Conservation (phyloP, 495 filamentous ascomycete species). For the Mytilinidion resinicola region DNA sequence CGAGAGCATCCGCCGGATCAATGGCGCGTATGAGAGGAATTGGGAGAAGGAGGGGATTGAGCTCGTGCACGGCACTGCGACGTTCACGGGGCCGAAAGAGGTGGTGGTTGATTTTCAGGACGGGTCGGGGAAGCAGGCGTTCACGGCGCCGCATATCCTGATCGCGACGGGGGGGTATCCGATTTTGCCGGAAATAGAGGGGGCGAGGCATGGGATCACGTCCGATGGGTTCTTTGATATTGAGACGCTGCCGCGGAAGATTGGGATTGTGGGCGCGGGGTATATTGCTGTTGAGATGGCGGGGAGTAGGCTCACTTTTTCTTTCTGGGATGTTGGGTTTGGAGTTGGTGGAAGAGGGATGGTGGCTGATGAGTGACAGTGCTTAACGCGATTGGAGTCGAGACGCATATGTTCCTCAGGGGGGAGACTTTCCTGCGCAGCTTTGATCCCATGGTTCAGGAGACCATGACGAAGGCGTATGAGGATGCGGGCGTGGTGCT, state of each 20-base stretch:
- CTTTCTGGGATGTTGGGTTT: no score
- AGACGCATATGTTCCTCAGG: constrained; percentile 27
- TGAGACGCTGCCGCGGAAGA: constrained; percentile 17
- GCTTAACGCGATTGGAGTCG: constrained; percentile 24
- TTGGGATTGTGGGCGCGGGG: constrained; percentile 19
- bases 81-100: constrained; percentile 45
- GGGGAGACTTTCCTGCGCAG: constrained; percentile 20
- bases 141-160: constrained; percentile 50
- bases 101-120: constrained; percentile 47
- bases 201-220: constrained; percentile 52
- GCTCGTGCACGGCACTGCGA: constrained; percentile 51
- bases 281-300: constrained; percentile 29
- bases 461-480: constrained; percentile 23
- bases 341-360: no score
- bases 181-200: constrained; percentile 42
- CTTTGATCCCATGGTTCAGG: constrained; percentile 28
- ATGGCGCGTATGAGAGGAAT: constrained; percentile 53
- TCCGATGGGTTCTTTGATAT: constrained; percentile 42
- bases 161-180: constrained; percentile 54
- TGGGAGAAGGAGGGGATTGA: constrained; percentile 53
- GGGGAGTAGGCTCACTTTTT: background rate
- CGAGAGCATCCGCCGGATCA: constrained; percentile 45
- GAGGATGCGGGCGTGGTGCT: constrained; percentile 22
- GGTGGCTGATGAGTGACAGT: background rate
- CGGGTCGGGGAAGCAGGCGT: constrained; percentile 41